Evolutionary conservation across 2,329 filamentous ascomycete genomes (phyloP).

Genomic region (Cladosporium austrohemisphaericum): DNA sequence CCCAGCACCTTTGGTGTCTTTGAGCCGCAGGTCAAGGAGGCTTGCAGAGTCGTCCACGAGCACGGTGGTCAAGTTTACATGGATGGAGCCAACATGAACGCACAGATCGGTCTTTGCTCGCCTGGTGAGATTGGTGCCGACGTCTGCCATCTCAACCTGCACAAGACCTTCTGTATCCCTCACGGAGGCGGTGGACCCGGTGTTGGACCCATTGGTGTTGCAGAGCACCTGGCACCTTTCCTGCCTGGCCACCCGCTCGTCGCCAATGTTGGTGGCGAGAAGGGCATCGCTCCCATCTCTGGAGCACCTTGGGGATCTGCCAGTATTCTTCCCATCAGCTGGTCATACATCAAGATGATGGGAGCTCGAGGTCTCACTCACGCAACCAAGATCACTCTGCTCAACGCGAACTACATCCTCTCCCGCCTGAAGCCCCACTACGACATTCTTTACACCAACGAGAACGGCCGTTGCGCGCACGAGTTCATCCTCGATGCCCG

Average conservation of each 20-base stretch:
- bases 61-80: conserved; percentile 95
- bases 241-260: conserved; percentile 68
- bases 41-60: conserved; percentile 78
- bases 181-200: conserved; percentile 93
- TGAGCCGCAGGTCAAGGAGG: conserved; percentile 82
- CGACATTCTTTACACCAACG: conserved; percentile 89
- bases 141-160: conserved; percentile 93
- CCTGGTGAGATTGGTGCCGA: conserved; percentile 94
- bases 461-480: conserved; percentile 82
- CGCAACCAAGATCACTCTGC: conserved; percentile 85
- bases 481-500: conserved; percentile 94
- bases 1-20: conserved; percentile 94
- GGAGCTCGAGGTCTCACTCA: conserved; percentile 75
- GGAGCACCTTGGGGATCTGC: conserved; percentile 84
- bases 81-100: conserved; percentile 99
- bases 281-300: conserved; percentile 67
- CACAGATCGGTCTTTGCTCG: conserved; percentile 91
- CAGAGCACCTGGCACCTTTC: conserved; percentile 71
- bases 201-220: conserved; percentile 90
- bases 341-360: conserved; percentile 96
- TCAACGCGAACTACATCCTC: conserved; percentile 97
- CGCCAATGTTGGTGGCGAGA: conserved; percentile 50
- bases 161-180: conserved; percentile 99
- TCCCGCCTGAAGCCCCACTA: conserved; percentile 82
- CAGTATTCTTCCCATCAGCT: conserved; percentile 88